A percentile compares a stretch with the other conserved stretches of the same genome.
Conservation (phyloP, 192 early-diverging fungal genomes). For the Coemansia sp. region DNA sequence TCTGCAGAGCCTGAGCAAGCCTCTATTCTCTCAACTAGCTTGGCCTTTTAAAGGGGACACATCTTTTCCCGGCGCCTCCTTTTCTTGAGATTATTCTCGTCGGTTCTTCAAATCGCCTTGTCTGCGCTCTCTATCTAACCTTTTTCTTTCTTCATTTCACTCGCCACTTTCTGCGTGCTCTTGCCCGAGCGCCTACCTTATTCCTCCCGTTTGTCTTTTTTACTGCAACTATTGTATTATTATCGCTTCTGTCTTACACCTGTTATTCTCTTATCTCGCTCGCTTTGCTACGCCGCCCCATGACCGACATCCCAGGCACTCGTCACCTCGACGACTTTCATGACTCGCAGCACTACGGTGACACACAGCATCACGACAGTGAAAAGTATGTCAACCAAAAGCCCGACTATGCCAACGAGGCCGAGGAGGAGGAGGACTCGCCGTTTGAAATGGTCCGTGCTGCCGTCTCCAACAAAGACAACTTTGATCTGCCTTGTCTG, state of each 20-base stretch:
- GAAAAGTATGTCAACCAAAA: slow-evolving; percentile 1
- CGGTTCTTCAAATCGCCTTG: background rate
- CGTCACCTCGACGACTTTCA: slow-evolving; percentile 2
- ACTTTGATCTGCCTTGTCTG: slow-evolving; percentile 59
- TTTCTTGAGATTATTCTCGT: background rate
- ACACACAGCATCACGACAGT: background rate
- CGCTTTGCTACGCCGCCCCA: background rate
- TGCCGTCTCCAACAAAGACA: slow-evolving; percentile 67
- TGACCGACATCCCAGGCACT: slow-evolving; percentile 1
- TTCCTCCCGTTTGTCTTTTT: no score
- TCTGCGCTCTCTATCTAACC: background rate
- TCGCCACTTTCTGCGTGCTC: no score
- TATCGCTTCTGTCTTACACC: no score
- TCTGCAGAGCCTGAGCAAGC: background rate
- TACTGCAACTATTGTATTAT: no score
- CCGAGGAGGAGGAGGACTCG: slow-evolving; percentile 39
- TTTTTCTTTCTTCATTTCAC: background rate
- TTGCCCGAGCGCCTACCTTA: no score
- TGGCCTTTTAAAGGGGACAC: background rate
- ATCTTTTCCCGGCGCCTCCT: background rate
- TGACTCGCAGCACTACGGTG: background rate
- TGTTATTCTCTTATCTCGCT: background rate
- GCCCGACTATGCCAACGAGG: slow-evolving; percentile 3
- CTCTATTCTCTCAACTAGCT: background rate
- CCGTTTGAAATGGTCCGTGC: slow-evolving; percentile 73